Percentiles rank a stretch among this genome's conserved stretches.
Evolutionary conservation across 331 rosid species (phyloP).

Genomic region (Pyracantha coccinea): DNA sequence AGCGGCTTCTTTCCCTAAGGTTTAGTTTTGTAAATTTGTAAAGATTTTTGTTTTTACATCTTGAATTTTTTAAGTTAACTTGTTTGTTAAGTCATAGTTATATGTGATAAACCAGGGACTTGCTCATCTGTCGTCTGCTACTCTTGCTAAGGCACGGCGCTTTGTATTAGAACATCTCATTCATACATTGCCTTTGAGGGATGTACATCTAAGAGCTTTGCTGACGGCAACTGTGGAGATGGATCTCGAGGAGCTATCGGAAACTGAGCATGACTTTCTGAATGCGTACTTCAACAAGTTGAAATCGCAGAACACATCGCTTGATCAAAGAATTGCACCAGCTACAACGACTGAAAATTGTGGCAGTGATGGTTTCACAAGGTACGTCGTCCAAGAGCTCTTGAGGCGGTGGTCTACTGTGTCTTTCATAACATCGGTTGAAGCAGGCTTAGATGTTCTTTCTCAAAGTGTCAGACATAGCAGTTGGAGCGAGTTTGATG

Average conservation of each 20-base stretch:
- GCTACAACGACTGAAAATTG: constrained; percentile 1
- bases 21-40: background rate
- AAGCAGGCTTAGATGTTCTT: constrained; percentile 15
- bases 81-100: background rate
- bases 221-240: constrained; percentile 20
- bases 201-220: constrained; percentile 26
- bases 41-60: background rate
- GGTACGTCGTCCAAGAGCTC: constrained; percentile 16
- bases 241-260: constrained; percentile 27
- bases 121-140: constrained; percentile 21
- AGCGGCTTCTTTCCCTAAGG: constrained; percentile 28
- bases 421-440: constrained; percentile 18
- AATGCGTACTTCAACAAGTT: constrained; percentile 16
- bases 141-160: constrained; percentile 2
- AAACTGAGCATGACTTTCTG: constrained; percentile 13
- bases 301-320: background rate
- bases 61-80: background rate
- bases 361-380: constrained; percentile 14
- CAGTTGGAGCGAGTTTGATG: constrained; percentile 18
- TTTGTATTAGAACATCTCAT: constrained; percentile 25
- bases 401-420: constrained; percentile 19
- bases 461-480: background rate
- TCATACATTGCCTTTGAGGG: constrained; percentile 19
- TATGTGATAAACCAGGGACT: constrained; percentile 20
- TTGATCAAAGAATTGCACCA: background rate